These are phyloP conservation scores for Colletotrichum theobromicola DNA, from an alignment of 2,329 filamentous ascomycete genomes.

Conservation along the genomic window DNA sequence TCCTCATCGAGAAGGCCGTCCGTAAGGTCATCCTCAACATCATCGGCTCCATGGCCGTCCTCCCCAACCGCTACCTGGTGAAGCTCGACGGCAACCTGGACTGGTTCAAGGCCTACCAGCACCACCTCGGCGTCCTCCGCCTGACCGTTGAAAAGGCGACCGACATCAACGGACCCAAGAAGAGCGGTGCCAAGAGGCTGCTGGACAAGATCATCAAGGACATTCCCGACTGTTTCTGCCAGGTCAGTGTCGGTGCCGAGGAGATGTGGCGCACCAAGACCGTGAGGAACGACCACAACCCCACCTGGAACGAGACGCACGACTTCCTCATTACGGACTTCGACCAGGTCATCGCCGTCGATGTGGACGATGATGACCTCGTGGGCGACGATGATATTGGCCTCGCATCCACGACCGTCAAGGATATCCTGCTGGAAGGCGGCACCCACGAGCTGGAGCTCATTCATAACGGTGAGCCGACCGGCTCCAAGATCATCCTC, in stretches of 20 bases:
- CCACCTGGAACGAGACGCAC: constrained; percentile 52
- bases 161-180: constrained; percentile 38
- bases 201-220: constrained; percentile 49
- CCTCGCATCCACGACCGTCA: constrained; percentile 42
- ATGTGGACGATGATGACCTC: constrained; percentile 49
- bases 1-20: constrained; percentile 45
- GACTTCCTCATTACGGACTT: constrained; percentile 51
- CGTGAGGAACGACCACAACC: constrained; percentile 43
- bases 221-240: constrained; percentile 51
- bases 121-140: constrained; percentile 45
- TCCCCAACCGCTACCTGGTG: constrained; percentile 54
- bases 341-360: constrained; percentile 45
- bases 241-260: constrained; percentile 47
- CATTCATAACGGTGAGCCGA: constrained; percentile 39
- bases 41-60: constrained; percentile 48
- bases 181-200: constrained; percentile 37
- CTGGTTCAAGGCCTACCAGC: constrained; percentile 53
- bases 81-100: constrained; percentile 51
- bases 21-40: constrained; percentile 49
- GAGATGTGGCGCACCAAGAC: constrained; percentile 46
- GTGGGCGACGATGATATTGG: constrained; percentile 49
- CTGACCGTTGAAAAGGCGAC: constrained; percentile 46
- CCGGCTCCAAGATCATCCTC: constrained; percentile 38
- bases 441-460: constrained; percentile 45
- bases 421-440: constrained; percentile 44